Percentiles rank a stretch among this genome's conserved stretches.
phyloP scores from a whole-genome alignment of 805 yeast species.

The Spathaspora boniae region DNA sequence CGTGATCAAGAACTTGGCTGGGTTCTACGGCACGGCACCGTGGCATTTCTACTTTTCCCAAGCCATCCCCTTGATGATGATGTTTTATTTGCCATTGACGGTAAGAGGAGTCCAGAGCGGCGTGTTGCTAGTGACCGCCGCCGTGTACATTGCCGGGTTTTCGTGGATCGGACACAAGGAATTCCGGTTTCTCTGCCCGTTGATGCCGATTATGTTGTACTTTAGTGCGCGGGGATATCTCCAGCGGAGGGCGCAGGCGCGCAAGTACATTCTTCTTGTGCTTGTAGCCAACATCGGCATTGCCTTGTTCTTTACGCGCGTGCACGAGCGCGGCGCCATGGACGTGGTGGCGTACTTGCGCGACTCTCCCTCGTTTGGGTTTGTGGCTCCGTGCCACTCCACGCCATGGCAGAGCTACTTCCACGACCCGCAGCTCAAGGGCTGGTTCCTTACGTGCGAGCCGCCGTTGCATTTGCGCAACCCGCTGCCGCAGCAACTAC shows the following conservation, averaged over 20 bases:
- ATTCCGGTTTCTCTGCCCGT: constrained; percentile 81
- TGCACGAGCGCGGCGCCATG: constrained; percentile 85
- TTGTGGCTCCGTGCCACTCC: constrained; percentile 94
- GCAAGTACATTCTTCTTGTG: constrained; percentile 13
- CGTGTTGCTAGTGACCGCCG: not conserved
- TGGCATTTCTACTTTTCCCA: constrained; percentile 83
- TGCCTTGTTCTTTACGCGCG: constrained; percentile 52
- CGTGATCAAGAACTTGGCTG: constrained; percentile 64
- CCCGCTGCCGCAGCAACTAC: constrained; percentile 21
- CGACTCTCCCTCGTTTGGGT: constrained; percentile 60
- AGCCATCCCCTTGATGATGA: constrained; percentile 72
- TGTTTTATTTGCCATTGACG: constrained; percentile 64
- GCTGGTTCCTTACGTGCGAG: constrained; percentile 86
- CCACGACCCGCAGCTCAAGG: constrained; percentile 46
- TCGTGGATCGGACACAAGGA: constrained; percentile 82
- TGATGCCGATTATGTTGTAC: constrained; percentile 65
- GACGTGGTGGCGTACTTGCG: constrained; percentile 55
- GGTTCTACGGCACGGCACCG: constrained; percentile 82
- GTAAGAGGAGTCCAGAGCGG: constrained; percentile 17
- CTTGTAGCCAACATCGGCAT: constrained; percentile 34
- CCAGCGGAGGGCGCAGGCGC: constrained; percentile 1
- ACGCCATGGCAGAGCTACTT: constrained; percentile 91
- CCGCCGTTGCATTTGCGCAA: constrained; percentile 63
- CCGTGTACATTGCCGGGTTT: constrained; percentile 50
- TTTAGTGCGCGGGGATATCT: constrained; percentile 22